Percentiles rank a stretch among this genome's conserved stretches.
Conservation (phyloP, 176 grass and related monocot genomes). For the Rhynchospora pubera region DNA sequence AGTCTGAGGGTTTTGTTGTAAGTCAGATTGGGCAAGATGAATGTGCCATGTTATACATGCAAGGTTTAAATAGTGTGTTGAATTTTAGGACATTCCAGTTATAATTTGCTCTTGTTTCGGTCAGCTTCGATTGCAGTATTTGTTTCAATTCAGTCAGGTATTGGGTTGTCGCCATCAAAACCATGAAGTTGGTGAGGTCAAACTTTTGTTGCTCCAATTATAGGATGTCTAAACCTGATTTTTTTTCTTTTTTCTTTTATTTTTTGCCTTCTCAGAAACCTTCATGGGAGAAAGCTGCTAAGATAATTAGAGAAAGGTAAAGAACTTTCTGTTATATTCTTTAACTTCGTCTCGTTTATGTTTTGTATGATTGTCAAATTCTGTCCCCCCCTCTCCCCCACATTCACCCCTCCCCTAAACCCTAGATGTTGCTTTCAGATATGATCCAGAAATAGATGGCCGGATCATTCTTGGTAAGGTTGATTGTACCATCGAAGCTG, state of each 20-base stretch:
- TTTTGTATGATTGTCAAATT: not conserved
- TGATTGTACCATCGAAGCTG: slow-evolving; percentile 72
- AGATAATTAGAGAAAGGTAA: slow-evolving; percentile 84
- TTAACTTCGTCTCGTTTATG: not conserved
- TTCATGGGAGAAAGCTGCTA: slow-evolving; percentile 86
- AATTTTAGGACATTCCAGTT: not conserved
- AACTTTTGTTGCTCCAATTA: not conserved
- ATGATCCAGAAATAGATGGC: slow-evolving; percentile 97
- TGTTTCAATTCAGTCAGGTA: not conserved
- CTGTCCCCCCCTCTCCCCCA: not conserved
- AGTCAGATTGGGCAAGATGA: not conserved
- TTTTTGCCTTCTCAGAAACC: slow-evolving; percentile 52
- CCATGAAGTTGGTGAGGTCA: not conserved
- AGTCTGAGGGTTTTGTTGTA: not conserved
- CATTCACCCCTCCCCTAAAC: not conserved
- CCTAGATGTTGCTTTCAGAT: slow-evolving; percentile 33
- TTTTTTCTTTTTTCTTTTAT: too few relatives aligned
- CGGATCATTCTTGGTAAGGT: slow-evolving; percentile 76
- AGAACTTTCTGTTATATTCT: not conserved
- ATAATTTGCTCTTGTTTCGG: not conserved
- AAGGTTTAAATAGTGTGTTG: not conserved
- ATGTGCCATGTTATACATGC: not conserved
- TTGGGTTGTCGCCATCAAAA: not conserved
- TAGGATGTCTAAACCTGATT: not conserved
- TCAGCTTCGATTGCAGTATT: not conserved